A percentile compares a stretch with the other conserved stretches of the same genome.
These are phyloP conservation scores for Fusarium drepaniforme DNA, from an alignment of 2,329 filamentous ascomycete species.

Conservation along the genomic window DNA sequence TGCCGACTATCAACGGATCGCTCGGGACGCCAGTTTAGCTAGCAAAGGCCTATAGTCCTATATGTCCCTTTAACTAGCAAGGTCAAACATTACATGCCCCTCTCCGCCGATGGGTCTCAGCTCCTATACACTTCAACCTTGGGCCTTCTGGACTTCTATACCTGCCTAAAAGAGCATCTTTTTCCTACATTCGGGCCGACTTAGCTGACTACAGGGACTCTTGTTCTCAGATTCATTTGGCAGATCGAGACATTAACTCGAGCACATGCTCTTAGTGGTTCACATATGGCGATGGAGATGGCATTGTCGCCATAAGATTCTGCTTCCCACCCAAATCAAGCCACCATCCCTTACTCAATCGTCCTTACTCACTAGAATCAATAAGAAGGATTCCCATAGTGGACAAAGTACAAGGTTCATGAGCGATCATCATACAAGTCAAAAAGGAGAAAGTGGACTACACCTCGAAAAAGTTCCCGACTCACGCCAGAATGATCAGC, in stretches of 20 bases:
- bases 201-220: background rate
- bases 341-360: background rate
- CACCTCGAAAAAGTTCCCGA: no score
- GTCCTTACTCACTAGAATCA: background rate
- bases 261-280: background rate
- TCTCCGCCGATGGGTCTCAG: background rate
- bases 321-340: background rate
- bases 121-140: background rate
- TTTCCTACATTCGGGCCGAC: background rate
- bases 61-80: background rate
- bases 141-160: background rate
- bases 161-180: background rate
- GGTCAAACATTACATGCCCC: background rate
- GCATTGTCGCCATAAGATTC: no score
- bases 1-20: fast-evolving
- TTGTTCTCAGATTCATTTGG: background rate
- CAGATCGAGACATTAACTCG: background rate
- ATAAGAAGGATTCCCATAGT: background rate
- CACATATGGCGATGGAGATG: background rate
- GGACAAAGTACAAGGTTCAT: background rate
- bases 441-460: background rate
- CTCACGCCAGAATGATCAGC: background rate
- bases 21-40: background rate
- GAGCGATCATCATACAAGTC: background rate
- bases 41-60: background rate